These are phyloP conservation scores for Ochetophila trinervis DNA, from an alignment of 306 rosid genomes.

Conservation along the genomic window DNA sequence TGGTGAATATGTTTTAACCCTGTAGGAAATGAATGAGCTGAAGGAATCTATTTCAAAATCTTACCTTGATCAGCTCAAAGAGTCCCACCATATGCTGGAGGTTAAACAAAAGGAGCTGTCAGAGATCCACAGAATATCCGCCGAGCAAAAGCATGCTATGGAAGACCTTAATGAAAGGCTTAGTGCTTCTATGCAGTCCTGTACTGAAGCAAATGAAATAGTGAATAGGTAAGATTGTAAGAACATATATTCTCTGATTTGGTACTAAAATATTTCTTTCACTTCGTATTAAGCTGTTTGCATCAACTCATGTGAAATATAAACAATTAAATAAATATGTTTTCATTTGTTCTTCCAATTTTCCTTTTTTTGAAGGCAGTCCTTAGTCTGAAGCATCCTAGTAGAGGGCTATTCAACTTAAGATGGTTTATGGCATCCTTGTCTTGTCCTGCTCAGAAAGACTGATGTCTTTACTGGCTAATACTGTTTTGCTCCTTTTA, in stretches of 20 bases:
- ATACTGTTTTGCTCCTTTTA: not conserved
- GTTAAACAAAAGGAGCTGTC: constrained; percentile 64
- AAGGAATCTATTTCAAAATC: constrained; percentile 59
- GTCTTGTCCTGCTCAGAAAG: too few relatives aligned
- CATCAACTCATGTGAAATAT: not conserved
- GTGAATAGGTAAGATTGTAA: constrained; percentile 65
- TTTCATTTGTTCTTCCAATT: too few relatives aligned
- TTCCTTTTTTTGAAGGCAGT: too few relatives aligned
- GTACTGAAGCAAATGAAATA: constrained; percentile 80
- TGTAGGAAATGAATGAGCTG: constrained; percentile 71
- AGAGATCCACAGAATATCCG: constrained; percentile 52
- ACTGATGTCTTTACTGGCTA: not conserved
- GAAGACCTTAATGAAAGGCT: constrained; percentile 86
- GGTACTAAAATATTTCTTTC: not conserved
- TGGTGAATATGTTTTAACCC: constrained; percentile 12
- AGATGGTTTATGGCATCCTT: too few relatives aligned
- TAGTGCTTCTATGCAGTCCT: constrained; percentile 75
- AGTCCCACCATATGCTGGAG: constrained; percentile 57
- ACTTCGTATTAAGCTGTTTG: not conserved
- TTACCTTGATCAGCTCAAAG: constrained; percentile 60
- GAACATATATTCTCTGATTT: constrained; percentile 5
- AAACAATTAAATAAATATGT: too few relatives aligned
- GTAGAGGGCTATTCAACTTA: too few relatives aligned
- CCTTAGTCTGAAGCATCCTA: too few relatives aligned
- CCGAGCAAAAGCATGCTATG: constrained; percentile 68